These are phyloP conservation scores for Isatis tinctoria DNA, from an alignment of 345 rosid genomes.

Conservation along the genomic window DNA sequence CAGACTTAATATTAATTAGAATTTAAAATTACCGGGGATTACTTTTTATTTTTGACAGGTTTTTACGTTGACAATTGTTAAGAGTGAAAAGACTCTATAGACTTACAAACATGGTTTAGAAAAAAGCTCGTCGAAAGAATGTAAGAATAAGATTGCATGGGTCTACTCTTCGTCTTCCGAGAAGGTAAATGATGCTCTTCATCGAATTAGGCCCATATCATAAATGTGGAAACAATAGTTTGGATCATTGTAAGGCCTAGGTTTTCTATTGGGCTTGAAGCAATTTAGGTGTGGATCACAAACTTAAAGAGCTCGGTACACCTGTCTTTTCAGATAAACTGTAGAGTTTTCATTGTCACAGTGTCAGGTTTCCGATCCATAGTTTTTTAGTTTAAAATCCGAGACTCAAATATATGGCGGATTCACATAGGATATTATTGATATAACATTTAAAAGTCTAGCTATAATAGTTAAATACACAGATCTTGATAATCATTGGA, in stretches of 20 bases:
- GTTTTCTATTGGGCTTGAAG: not conserved
- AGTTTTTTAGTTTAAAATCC: not conserved
- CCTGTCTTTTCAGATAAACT: not conserved
- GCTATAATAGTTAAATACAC: not conserved
- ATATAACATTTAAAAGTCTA: too few species aligned
- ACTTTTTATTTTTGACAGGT: not conserved
- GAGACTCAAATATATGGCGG: not conserved
- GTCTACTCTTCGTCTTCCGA: not conserved
- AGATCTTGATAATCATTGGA: not conserved
- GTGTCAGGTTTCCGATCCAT: not conserved
- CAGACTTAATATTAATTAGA: not conserved
- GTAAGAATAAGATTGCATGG: not conserved
- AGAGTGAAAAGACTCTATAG: too few species aligned
- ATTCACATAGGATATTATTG: too few species aligned
- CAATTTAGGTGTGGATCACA: not conserved
- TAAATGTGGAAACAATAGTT: not conserved
- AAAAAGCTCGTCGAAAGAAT: not conserved
- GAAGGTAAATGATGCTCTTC: not conserved
- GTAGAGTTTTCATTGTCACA: not conserved
- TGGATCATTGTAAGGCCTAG: not conserved
- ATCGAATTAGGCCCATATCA: conserved; percentile 1
- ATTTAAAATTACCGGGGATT: not conserved
- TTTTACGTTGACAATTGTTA: not conserved
- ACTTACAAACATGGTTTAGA: not conserved
- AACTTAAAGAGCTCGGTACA: not conserved